A percentile compares a stretch with the other conserved stretches of the same genome.
Evolutionary conservation across 148 eudicot species (phyloP).

Genomic region (Rhododendron molle): DNA sequence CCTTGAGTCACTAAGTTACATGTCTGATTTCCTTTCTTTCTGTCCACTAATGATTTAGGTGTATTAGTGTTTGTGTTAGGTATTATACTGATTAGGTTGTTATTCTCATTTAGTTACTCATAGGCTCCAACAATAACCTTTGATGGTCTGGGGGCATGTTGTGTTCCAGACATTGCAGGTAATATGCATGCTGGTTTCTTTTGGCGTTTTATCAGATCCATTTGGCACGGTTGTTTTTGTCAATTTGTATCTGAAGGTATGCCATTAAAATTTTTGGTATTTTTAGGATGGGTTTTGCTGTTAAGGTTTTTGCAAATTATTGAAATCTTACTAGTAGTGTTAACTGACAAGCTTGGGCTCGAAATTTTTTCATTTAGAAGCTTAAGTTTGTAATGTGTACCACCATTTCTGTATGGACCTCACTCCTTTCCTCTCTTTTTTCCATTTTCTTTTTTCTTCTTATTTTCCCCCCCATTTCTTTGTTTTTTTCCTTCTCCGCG

Average conservation of each 20-base stretch:
- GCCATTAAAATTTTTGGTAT: constrained; percentile 28
- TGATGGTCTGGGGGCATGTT: constrained; percentile 23
- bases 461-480: background rate
- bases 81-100: background rate
- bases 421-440: constrained; percentile 15
- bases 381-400: constrained; percentile 11
- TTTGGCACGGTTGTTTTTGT: constrained; percentile 31
- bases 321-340: constrained; percentile 11
- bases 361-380: background rate
- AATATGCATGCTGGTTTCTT: constrained; percentile 31
- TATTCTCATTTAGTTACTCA: constrained; percentile 9
- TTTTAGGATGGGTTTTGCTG: constrained; percentile 18
- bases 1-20: background rate
- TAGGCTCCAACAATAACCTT: constrained; percentile 16
- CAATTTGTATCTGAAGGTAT: constrained; percentile 52
- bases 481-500: constrained; percentile 21
- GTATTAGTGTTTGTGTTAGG: background rate
- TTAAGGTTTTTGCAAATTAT: constrained; percentile 10
- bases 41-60: background rate
- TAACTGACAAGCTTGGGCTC: background rate
- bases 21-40: constrained; percentile 5
- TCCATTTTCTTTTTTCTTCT: background rate
- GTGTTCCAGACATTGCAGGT: constrained; percentile 48
- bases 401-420: constrained; percentile 12
- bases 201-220: constrained; percentile 45